A percentile compares a stretch with the other conserved stretches of the same genome.
Evolutionary conservation across 257 asterid genomes (phyloP).

Genomic region (Solanum chilense): DNA sequence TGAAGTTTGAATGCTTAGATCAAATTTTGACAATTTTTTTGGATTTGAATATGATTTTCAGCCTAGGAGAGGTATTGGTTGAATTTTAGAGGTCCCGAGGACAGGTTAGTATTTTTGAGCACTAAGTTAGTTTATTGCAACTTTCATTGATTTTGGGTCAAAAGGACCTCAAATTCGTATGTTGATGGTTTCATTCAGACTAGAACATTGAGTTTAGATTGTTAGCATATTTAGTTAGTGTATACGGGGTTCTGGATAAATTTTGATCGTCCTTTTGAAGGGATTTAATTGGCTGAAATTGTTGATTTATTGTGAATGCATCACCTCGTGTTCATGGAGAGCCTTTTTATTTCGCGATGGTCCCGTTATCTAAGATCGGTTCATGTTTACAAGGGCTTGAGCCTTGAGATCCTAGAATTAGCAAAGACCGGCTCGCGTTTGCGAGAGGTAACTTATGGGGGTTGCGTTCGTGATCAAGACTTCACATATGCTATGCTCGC

Average conservation of each 20-base stretch:
- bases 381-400: too few relatives aligned
- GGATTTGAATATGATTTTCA: too few relatives aligned
- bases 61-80: not conserved
- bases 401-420: too few relatives aligned
- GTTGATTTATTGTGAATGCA: too few relatives aligned
- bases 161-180: not conserved
- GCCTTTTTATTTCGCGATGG: not conserved
- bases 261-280: too few relatives aligned
- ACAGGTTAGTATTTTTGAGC: not conserved
- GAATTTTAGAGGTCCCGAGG: not conserved
- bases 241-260: too few relatives aligned
- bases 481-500: not conserved
- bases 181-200: not conserved
- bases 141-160: not conserved
- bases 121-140: not conserved
- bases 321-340: too few relatives aligned
- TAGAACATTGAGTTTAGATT: not conserved
- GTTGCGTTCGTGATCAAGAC: not conserved
- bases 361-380: not conserved
- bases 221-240: too few relatives aligned
- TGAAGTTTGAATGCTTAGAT: too few relatives aligned
- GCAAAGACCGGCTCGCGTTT: rapidly evolving
- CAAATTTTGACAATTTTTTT: too few relatives aligned
- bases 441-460: not conserved
- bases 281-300: too few relatives aligned